A percentile compares a stretch with the other conserved stretches of the same genome.
Evolutionary conservation across 1,284 basidiomycete species (phyloP).

Genomic region (Ceratobasidium sp.): DNA sequence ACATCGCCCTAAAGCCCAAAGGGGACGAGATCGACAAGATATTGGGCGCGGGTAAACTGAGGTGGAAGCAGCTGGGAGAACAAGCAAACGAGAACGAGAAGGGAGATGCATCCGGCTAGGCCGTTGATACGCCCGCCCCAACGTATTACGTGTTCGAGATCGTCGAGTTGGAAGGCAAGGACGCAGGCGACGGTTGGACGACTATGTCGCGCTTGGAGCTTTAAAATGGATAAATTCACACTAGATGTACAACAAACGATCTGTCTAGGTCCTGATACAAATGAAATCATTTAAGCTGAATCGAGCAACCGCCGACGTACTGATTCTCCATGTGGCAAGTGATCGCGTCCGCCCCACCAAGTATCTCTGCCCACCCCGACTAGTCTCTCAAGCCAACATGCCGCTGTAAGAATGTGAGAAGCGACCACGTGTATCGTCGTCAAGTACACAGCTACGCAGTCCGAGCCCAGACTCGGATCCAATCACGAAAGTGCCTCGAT

Average conservation of each 20-base stretch:
- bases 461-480: constrained; percentile 28
- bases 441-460: constrained; percentile 13
- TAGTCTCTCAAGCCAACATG: too few species aligned
- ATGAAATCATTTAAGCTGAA: background rate
- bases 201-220: constrained; percentile 32
- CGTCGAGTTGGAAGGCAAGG: background rate
- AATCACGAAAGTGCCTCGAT: constrained; percentile 69
- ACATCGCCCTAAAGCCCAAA: background rate
- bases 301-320: background rate
- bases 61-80: constrained; percentile 6
- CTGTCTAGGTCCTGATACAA: background rate
- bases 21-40: background rate
- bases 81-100: background rate
- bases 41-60: constrained; percentile 2
- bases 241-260: constrained; percentile 2
- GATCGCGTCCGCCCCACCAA: too few species aligned
- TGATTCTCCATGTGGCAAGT: background rate
- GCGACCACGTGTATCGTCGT: constrained; percentile 21
- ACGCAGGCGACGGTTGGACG: background rate
- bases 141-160: constrained; percentile 28
- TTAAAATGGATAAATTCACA: constrained; percentile 9
- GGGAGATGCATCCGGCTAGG: constrained; percentile 24
- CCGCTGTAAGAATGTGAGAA: too few species aligned
- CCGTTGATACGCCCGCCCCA: constrained; percentile 9
- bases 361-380: too few species aligned